phyloP scores from a whole-genome alignment of 495 filamentous ascomycete genomes.

The Daldinia bambusicola region DNA sequence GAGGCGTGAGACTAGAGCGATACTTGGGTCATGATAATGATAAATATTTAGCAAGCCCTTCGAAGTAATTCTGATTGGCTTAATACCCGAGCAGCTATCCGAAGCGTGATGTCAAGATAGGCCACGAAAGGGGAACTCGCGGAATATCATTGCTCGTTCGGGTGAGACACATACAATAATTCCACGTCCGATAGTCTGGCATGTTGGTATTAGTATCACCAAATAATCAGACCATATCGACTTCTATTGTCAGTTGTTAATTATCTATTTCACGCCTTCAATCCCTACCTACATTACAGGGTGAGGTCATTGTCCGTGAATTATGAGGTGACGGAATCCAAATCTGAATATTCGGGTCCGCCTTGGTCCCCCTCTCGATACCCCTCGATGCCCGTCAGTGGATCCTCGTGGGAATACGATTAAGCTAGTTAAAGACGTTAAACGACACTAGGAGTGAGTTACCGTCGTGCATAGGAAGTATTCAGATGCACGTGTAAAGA shows the following conservation, averaged over 20 bases:
- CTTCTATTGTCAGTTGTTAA: background rate
- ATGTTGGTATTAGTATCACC: background rate
- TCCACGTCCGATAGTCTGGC: background rate
- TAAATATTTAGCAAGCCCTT: background rate
- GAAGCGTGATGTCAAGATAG: slow-evolving; percentile 10
- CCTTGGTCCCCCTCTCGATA: background rate
- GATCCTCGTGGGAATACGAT: slow-evolving; percentile 7
- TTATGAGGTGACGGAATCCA: background rate
- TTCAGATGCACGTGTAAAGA: slow-evolving; percentile 29
- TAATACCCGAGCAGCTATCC: slow-evolving; percentile 7
- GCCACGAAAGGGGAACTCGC: background rate
- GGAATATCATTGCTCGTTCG: slow-evolving; percentile 26
- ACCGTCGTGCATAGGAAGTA: slow-evolving; percentile 24
- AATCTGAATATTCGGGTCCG: background rate
- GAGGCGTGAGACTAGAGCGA: background rate
- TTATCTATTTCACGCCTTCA: background rate
- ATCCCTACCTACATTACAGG: background rate
- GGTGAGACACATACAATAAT: slow-evolving; percentile 35
- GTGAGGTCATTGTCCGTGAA: background rate
- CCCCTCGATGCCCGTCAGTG: background rate
- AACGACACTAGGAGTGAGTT: slow-evolving; percentile 7
- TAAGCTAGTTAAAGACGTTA: background rate
- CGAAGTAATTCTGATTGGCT: background rate
- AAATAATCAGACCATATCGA: slow-evolving; percentile 13
- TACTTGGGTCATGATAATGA: too few relatives aligned